Evolutionary conservation across 2,329 filamentous ascomycete genomes (phyloP), one percentile per base, ranked within the genome.

Genomic region (Fusarium coicis): DNA sequence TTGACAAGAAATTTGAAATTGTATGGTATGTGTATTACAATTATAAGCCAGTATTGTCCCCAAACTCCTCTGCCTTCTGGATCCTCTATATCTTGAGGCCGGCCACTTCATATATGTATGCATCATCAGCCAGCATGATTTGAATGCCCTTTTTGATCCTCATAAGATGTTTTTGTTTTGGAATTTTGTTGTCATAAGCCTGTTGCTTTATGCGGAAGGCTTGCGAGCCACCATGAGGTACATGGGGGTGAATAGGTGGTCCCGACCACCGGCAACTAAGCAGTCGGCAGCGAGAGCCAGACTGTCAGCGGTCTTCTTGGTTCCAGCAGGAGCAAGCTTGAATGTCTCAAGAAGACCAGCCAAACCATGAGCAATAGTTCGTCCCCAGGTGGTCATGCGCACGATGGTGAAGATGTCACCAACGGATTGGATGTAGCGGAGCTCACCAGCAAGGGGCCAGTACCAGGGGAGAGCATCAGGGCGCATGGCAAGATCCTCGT

Each of bases 191-290:
- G 59, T 64, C 49, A 39, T 42, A 30, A 66, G 21, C 40, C 36
- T 36, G 26, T 26, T 42, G 28, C 46, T 65, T 70, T 77, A 78
- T 52, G 74, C 76, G 42, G 65, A 74, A 57, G 96, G 94, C 88
- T 98, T 98, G 84, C 93, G 91, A 69, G 91, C 96, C 67, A 98
- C 90, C 94, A 98, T 98, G 80, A 98, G 87, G 85, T 97, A 98
- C 96, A 98, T 98, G 63, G 96, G 96, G 4, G 96, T 98, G 85
- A 98, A 98, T n/a, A 98, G 89, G 83, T 97, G 93, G 85, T 95
- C 88, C 82, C 91, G 90, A 40, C 91, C 96, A 83, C 96, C 96
- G 53, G 93, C 94, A 28, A 97, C 95, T 57, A 98, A 86, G 78
- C 90, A 93, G 83, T 98, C 95, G 16, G 90, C 95, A 37, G 94